Base-by-base conservation (phyloP, 2,329 filamentous ascomycete species). In the Zymoseptoria ardabiliae region DNA sequence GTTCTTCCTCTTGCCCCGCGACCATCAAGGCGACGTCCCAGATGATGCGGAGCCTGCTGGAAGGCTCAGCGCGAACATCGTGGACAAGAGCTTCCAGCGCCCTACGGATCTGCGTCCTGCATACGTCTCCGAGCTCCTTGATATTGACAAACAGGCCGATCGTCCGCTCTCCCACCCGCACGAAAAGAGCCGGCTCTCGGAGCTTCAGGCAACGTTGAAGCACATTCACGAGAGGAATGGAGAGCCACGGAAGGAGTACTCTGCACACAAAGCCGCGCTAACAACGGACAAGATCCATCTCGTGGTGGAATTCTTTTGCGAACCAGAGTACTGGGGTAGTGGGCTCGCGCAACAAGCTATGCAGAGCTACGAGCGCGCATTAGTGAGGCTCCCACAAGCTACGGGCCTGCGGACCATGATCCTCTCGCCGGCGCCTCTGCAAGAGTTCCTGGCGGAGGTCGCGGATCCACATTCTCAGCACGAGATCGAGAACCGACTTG, bases 271-370 rank as follows among this genome's bases (percentile, higher is more conserved):
- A 17, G 9, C 53, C 3, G 51, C 50, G 13, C 20, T 54, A 2
- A 13, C 11, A 9, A 23, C 19, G n/a, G 56, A 54, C 10, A 21
- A 22, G n/a, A 35, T 58, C 13, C 35, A 58, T 35, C 50, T 58
- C 57, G 50, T 58, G 3, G 41, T n/a, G 8, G 52, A 54, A 9
- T 58, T 58, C 23, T n/a, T 21, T 11, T 21, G 54, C 17, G 9
- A 9, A 3, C n/a, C 35, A 1, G 13, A 48, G 35, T 25, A 30
- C 35, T 45, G 45, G 5, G 57, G 57, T 17, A 13, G 17, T 6
- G 57, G 57, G 9, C 20, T 58, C 10, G 57, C 57, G 25, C 57
- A 58, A 10, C 45, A 49, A 6, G 41, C 17, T 2, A 50, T 58
- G 25, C n/a, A 50, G 11, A 19, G 41, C n/a, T 58, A 58, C 22